These are phyloP conservation scores for Amanita polypyramis DNA, from an alignment of 768 basidiomycete genomes.

Conservation along the genomic window DNA sequence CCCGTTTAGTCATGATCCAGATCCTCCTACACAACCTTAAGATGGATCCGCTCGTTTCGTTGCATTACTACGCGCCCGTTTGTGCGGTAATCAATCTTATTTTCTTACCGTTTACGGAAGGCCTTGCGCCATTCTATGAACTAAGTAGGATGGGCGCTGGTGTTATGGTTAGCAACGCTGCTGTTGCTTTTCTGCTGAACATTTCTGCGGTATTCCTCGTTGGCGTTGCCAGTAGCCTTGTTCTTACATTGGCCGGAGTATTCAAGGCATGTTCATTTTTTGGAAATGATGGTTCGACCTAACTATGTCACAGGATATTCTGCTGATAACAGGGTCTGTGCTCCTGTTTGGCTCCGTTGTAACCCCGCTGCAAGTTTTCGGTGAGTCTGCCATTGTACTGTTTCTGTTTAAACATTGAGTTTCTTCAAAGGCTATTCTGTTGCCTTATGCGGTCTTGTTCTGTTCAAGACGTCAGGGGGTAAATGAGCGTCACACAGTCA, in stretches of 20 bases:
- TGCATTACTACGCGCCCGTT: constrained; percentile 95
- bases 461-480: constrained; percentile 71
- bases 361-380: constrained; percentile 78
- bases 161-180: constrained; percentile 75
- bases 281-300: not conserved
- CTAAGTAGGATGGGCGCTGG: constrained; percentile 53
- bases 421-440: constrained; percentile 66
- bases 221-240: constrained; percentile 75
- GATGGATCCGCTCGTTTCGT: constrained; percentile 93
- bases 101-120: constrained; percentile 88
- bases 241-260: constrained; percentile 89
- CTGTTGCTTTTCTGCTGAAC: constrained; percentile 81
- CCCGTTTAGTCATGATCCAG: constrained; percentile 93
- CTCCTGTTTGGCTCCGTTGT: constrained; percentile 73
- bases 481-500: constrained; percentile 27
- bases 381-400: constrained; percentile 22
- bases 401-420: not conserved
- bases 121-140: constrained; percentile 75
- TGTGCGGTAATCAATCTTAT: constrained; percentile 84
- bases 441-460: constrained; percentile 72
- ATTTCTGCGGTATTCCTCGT: constrained; percentile 93
- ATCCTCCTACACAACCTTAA: constrained; percentile 89
- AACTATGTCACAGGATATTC: constrained; percentile 57
- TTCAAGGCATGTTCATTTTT: constrained; percentile 52
- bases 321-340: constrained; percentile 88